Evolutionary conservation across 768 basidiomycete species (phyloP).

Genomic region (Mycena albidolilacea): DNA sequence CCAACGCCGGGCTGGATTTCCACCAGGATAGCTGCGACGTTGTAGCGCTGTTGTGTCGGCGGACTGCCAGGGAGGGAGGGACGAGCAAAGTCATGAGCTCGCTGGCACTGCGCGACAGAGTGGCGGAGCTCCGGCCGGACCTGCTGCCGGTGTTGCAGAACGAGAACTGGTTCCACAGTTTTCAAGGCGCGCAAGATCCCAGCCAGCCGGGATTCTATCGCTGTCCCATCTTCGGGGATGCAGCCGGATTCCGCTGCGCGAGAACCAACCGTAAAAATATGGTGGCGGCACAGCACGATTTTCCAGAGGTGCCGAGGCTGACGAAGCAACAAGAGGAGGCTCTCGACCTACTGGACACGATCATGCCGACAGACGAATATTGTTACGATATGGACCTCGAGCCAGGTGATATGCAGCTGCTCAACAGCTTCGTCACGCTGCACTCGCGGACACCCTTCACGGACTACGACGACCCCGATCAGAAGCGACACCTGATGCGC

Average conservation of each 20-base stretch:
- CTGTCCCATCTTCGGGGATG: slow-evolving; percentile 21
- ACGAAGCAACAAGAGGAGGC: slow-evolving; percentile 13
- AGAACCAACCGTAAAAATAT: slow-evolving; percentile 23
- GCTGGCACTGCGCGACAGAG: slow-evolving; percentile 15
- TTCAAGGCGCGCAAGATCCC: slow-evolving; percentile 19
- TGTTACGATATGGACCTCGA: slow-evolving; percentile 27
- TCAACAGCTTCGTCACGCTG: slow-evolving; percentile 29
- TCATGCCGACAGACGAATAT: slow-evolving; percentile 18
- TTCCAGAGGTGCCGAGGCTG: slow-evolving; percentile 26
- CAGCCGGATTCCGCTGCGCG: slow-evolving; percentile 9
- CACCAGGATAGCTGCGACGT: slow-evolving; percentile 29
- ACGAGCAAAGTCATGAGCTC: slow-evolving; percentile 30
- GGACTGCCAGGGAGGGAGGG: slow-evolving; percentile 18
- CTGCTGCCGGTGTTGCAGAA: slow-evolving; percentile 20
- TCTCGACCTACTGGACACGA: slow-evolving; percentile 20
- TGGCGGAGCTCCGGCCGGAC: slow-evolving; percentile 17
- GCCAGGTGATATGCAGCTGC: slow-evolving; percentile 27
- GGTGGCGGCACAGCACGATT: slow-evolving; percentile 20
- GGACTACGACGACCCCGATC: slow-evolving; percentile 14
- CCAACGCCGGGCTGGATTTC: slow-evolving; percentile 24
- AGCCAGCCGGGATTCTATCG: slow-evolving; percentile 24
- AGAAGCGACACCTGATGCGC: slow-evolving; percentile 25
- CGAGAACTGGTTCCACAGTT: slow-evolving; percentile 26
- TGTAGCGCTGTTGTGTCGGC: slow-evolving; percentile 26
- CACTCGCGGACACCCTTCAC: slow-evolving; percentile 29